A percentile compares a stretch with the other conserved stretches of the same genome.
These are phyloP conservation scores for Domatiomyces catenatus DNA, from an alignment of 2,329 filamentous ascomycete genomes.

Conservation along the genomic window DNA sequence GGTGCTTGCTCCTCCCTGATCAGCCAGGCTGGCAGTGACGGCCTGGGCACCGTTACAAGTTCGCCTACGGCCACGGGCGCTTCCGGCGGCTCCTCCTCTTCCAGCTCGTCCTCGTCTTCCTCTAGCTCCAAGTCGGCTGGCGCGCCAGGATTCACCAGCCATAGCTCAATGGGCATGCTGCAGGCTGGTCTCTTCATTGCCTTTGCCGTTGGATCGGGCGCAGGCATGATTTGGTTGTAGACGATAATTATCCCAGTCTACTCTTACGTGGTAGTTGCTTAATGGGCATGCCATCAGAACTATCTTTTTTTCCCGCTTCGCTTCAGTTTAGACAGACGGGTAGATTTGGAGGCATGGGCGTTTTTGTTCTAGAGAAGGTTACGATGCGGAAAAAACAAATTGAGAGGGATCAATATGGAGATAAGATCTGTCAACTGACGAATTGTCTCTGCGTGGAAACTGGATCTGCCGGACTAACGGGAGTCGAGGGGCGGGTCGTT, in stretches of 20 bases:
- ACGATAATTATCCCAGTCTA: not conserved
- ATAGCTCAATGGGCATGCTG: conserved; percentile 23
- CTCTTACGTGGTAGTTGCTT: no score
- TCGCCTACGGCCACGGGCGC: conserved; percentile 23
- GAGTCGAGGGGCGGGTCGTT: no score
- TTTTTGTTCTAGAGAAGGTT: no score
- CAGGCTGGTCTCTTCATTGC: conserved; percentile 31
- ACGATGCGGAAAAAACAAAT: no score
- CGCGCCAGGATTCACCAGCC: conserved; percentile 5
- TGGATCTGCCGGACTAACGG: no score
- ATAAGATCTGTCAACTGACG: no score
- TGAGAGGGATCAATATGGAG: no score
- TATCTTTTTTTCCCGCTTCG: no score
- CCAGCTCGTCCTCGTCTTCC: conserved; percentile 12
- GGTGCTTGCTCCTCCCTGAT: conserved; percentile 26
- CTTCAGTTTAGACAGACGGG: no score
- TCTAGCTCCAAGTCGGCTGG: conserved; percentile 14
- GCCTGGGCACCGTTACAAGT: conserved; percentile 26
- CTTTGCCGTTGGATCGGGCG: conserved; percentile 28
- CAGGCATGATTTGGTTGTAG: conserved; percentile 34
- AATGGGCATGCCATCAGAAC: no score
- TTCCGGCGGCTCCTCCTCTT: conserved; percentile 20
- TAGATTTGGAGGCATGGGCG: no score
- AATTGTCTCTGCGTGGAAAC: no score
- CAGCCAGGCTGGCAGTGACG: conserved; percentile 25